phyloP scores from a whole-genome alignment of 2,329 filamentous ascomycete genomes.

The Aureobasidium leucospermi region DNA sequence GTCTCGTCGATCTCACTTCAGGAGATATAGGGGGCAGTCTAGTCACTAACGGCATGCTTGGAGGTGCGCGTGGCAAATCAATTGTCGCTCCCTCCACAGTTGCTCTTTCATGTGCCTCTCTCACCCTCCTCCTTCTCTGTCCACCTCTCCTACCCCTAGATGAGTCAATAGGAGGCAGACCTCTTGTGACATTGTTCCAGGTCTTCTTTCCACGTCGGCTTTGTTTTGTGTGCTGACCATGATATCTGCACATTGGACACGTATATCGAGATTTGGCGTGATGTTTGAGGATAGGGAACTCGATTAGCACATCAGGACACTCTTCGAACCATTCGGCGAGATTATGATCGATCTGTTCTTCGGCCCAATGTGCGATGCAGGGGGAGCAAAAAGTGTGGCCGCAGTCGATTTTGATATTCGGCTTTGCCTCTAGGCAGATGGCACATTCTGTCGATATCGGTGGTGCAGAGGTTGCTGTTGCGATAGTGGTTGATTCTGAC shows the following conservation, averaged over 20 bases:
- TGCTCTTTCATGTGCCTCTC: neutral
- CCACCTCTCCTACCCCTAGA: neutral
- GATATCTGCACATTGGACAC: neutral
- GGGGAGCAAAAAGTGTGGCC: neutral
- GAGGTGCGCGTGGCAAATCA: no score
- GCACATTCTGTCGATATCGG: neutral
- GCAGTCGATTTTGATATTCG: neutral
- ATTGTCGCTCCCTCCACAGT: no score
- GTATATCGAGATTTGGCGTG: neutral
- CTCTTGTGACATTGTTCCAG: neutral
- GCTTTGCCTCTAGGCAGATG: neutral
- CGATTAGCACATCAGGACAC: neutral
- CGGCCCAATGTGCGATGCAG: neutral
- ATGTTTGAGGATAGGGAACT: neutral
- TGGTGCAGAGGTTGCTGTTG: neutral
- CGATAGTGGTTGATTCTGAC: no score
- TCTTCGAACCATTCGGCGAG: neutral
- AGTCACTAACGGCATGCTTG: no score
- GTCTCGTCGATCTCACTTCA: no score
- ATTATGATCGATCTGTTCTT: neutral
- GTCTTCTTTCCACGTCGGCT: neutral
- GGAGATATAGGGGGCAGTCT: no score
- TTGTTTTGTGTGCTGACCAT: neutral
- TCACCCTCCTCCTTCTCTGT: neutral
- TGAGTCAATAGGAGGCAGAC: no score